Base-by-base conservation (phyloP, 805 yeast species). In the Lipomyces sp. region DNA sequence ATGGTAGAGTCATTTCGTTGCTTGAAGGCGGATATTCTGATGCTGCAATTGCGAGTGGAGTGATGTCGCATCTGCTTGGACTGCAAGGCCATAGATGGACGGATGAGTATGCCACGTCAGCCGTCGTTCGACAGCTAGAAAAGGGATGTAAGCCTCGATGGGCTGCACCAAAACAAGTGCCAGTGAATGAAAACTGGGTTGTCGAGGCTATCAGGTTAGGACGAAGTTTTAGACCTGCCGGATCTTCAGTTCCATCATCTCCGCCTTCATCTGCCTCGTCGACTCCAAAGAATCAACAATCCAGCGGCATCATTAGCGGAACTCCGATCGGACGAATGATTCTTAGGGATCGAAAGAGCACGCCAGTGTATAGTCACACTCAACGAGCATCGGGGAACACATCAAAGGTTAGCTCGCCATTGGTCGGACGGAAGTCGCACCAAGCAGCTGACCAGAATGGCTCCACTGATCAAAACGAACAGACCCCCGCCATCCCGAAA, bases 1-100 rank as follows among this genome's bases (percentile, higher is more conserved):
- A 82, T 10, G 90, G 93, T 10, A 85, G 85, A 65, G 79, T 90
- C 0, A 70, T 90, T 0, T 89, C 96, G 0, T 76, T 90, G 30
- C 77, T 90, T 69, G 97, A 90, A 78, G 97, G 97, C 33, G 97
- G 97, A 0, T 90, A 90, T 75, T 88, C 95, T 0, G 92, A 90
- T 73, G 89, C 89, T 2, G 96, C 96, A 0, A 80, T 90, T 18
- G 77, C 87, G 0, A 88, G 95, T 0, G 96, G 96, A 11, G 86
- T 89, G 0, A 89, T 90, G 74, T 85, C 95, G 3, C 96, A 90
- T 75, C 77, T 90, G 63, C 84, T 88, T 50, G 97, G 96, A 0
- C 75, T 90, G 60, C 88, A 87, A 60, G 53, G 63, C 29, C 39
- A 24, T 29, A 63, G 18, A 29, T 62, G 69, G 69, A 51, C 48